These are phyloP conservation scores for Pichia sp. DNA, from an alignment of 1,139 yeast species.

Conservation along the genomic window DNA sequence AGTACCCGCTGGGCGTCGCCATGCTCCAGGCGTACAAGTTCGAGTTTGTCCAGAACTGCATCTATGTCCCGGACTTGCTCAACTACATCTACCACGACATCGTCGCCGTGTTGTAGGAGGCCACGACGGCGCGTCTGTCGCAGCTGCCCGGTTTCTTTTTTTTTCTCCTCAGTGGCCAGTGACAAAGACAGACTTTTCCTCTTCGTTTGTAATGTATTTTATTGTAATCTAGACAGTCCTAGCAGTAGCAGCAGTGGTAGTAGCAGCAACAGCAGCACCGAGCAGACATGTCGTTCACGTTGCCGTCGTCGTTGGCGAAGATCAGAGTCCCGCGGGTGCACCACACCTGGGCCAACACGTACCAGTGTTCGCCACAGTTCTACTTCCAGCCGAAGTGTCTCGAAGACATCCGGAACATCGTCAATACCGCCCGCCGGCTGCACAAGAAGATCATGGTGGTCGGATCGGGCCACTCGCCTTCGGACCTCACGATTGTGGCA, in stretches of 20 bases:
- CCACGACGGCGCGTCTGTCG: not conserved
- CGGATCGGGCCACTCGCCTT: constrained; percentile 96
- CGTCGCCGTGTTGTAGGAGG: constrained; percentile 4
- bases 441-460: constrained; percentile 74
- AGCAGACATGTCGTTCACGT: constrained; percentile 11
- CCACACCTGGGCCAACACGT: constrained; percentile 91
- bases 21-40: constrained; percentile 30
- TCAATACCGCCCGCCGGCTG: constrained; percentile 56
- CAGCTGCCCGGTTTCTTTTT: not conserved
- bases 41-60: constrained; percentile 29
- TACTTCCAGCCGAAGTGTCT: constrained; percentile 69
- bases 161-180: too few relatives aligned
- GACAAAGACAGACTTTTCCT: too few relatives aligned
- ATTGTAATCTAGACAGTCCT: not conserved
- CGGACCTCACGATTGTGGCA: constrained; percentile 77
- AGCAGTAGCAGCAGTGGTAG: not conserved
- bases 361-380: constrained; percentile 67
- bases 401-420: constrained; percentile 61
- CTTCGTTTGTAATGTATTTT: not conserved
- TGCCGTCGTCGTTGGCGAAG: constrained; percentile 15
- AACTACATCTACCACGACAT: constrained; percentile 30
- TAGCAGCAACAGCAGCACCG: not conserved
- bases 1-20: constrained; percentile 30
- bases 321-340: constrained; percentile 42
- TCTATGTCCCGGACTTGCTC: constrained; percentile 34